Evolutionary conservation across 2,329 filamentous ascomycete genomes (phyloP).

Genomic region (Paramyrothecium sp.): DNA sequence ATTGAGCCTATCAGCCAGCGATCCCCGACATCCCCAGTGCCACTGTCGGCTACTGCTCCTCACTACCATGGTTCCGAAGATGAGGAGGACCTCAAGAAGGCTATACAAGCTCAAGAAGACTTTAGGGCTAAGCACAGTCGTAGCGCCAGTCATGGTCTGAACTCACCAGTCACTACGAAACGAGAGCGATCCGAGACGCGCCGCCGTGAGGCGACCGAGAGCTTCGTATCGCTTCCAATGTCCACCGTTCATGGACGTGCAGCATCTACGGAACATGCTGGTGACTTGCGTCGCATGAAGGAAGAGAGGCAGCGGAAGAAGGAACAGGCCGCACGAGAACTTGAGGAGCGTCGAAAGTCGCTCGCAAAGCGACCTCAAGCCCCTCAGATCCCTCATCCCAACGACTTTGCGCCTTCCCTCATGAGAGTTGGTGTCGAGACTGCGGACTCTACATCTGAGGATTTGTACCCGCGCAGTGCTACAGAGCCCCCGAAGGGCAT

Average conservation of each 20-base stretch:
- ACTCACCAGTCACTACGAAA: slow-evolving; percentile 31
- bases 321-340: slow-evolving; percentile 76
- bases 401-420: slow-evolving; percentile 39
- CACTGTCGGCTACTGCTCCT: slow-evolving; percentile 57
- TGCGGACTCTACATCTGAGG: slow-evolving; percentile 39
- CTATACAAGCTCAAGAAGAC: slow-evolving; percentile 51
- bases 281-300: slow-evolving; percentile 54
- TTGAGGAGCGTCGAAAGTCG: slow-evolving; percentile 85
- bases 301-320: slow-evolving; percentile 66
- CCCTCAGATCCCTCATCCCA: slow-evolving; percentile 76
- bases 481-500: slow-evolving; percentile 59
- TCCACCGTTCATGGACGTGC: slow-evolving; percentile 25
- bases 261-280: slow-evolving; percentile 45
- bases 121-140: slow-evolving; percentile 56
- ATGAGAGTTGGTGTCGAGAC: slow-evolving; percentile 36
- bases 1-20: slow-evolving; percentile 57
- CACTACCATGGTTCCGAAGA: slow-evolving; percentile 55
- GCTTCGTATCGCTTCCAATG: slow-evolving; percentile 24
- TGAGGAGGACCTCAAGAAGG: slow-evolving; percentile 58
- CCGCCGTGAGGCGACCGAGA: slow-evolving; percentile 26
- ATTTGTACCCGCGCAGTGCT: slow-evolving; percentile 59
- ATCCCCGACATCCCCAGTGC: slow-evolving; percentile 80
- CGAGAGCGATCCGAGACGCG: slow-evolving; percentile 39
- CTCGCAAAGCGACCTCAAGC: slow-evolving; percentile 77
- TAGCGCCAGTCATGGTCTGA: slow-evolving; percentile 42